A percentile compares a stretch with the other conserved stretches of the same genome.
phyloP scores from a whole-genome alignment of 208 protist species.

The Trypanosoma vivax region DNA sequence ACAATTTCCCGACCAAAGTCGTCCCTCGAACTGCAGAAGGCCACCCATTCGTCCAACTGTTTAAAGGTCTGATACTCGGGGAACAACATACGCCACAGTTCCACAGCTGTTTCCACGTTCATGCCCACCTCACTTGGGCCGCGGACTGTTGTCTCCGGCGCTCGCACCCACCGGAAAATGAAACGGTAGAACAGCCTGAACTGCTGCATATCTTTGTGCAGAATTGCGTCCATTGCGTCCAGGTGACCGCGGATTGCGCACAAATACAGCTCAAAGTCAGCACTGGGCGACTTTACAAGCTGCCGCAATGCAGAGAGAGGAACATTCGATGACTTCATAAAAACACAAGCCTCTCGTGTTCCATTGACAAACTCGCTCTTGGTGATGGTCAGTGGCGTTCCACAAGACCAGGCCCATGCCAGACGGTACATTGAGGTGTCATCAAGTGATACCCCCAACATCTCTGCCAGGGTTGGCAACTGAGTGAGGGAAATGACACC shows the following conservation, averaged over 20 bases:
- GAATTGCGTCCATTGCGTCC: background rate
- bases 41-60: constrained; percentile 42
- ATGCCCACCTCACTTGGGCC: constrained; percentile 8
- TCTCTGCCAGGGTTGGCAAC: constrained; percentile 37
- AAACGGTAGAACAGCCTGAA: constrained; percentile 30
- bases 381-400: constrained; percentile 32
- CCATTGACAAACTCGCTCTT: constrained; percentile 42
- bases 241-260: background rate
- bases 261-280: constrained; percentile 16
- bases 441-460: constrained; percentile 35
- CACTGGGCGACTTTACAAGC: background rate
- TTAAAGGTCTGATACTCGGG: constrained; percentile 41
- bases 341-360: constrained; percentile 1
- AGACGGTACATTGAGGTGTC: constrained; percentile 64
- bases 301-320: background rate
- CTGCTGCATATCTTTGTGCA: constrained; percentile 3
- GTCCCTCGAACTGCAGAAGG: constrained; percentile 33
- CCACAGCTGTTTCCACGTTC: constrained; percentile 29
- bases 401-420: constrained; percentile 30
- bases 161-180: constrained; percentile 21
- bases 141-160: constrained; percentile 11
- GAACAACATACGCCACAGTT: constrained; percentile 67
- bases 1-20: constrained; percentile 25
- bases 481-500: constrained; percentile 34
- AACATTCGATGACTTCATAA: background rate